A percentile compares a stretch with the other conserved stretches of the same genome.
These are phyloP conservation scores for Macrophomina pseudophaseolina DNA, from an alignment of 2,329 filamentous ascomycete species.

Conservation along the genomic window DNA sequence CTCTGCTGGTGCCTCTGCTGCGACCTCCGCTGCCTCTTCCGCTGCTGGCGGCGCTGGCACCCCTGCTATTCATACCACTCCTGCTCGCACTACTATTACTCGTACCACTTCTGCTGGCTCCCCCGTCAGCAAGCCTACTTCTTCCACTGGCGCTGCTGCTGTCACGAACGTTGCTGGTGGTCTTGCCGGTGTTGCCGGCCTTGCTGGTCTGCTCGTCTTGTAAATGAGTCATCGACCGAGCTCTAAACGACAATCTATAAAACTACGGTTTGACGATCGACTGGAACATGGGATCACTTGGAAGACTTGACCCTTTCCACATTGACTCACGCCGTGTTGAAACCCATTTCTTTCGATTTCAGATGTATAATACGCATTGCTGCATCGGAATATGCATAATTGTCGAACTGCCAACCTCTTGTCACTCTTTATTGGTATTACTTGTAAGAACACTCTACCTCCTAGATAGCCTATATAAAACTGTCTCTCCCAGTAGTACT, in stretches of 20 bases:
- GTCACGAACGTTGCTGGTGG: constrained; percentile 30
- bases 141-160: constrained; percentile 40
- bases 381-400: constrained; percentile 5
- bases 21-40: background rate
- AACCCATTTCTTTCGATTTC: background rate
- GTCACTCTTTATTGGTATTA: too few species aligned
- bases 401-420: too few species aligned
- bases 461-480: too few species aligned
- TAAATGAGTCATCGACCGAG: background rate
- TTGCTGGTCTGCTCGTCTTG: constrained; percentile 26
- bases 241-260: too few species aligned
- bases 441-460: too few species aligned
- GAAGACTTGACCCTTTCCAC: too few species aligned
- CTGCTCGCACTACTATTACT: constrained; percentile 15
- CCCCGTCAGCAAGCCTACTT: constrained; percentile 24
- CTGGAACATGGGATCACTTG: too few species aligned
- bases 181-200: constrained; percentile 38
- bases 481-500: too few species aligned
- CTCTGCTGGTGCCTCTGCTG: background rate
- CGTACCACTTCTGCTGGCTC: constrained; percentile 28
- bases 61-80: constrained; percentile 10
- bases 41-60: background rate
- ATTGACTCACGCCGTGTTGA: background rate
- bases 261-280: too few species aligned
- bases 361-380: constrained; percentile 3